Percentiles rank a stretch among this genome's conserved stretches.
These are phyloP conservation scores for Termitomyces sp. DNA, from an alignment of 768 basidiomycete species.

Conservation along the genomic window DNA sequence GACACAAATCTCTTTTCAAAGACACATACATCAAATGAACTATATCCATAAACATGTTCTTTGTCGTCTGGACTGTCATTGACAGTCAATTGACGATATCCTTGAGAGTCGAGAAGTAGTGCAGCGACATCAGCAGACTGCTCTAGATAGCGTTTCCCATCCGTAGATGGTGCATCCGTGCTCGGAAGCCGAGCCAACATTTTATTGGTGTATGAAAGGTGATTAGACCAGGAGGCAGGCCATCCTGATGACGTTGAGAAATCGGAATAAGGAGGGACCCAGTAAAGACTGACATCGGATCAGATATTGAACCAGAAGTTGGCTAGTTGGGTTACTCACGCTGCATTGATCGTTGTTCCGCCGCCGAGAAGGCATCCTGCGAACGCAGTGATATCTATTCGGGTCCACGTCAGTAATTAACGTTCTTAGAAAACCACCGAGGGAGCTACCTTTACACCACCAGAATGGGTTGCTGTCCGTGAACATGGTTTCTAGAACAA, in stretches of 20 bases:
- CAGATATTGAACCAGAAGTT: neutral
- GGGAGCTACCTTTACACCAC: conserved; percentile 54
- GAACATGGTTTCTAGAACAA: conserved; percentile 50
- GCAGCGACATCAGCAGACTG: conserved; percentile 39
- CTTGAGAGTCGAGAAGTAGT: conserved; percentile 39
- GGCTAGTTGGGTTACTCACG: conserved; percentile 27
- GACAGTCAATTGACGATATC: conserved; percentile 47
- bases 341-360: conserved; percentile 59
- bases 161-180: conserved; percentile 54
- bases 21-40: conserved; percentile 30
- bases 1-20: too few relatives aligned
- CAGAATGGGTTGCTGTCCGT: conserved; percentile 48
- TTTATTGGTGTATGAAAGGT: conserved; percentile 42
- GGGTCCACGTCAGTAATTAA: neutral
- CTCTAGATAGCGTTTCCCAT: conserved; percentile 54
- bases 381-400: conserved; percentile 49
- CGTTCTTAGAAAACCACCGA: neutral
- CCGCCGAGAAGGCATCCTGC: conserved; percentile 63
- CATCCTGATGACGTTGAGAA: conserved; percentile 46
- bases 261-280: conserved; percentile 46
- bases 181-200: conserved; percentile 47
- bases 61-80: conserved; percentile 52
- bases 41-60: conserved; percentile 57
- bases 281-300: conserved; percentile 36
- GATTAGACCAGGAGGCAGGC: conserved; percentile 50